Conservation (phyloP, 202 grass and related monocot species). For the Panicum hallii region DNA sequence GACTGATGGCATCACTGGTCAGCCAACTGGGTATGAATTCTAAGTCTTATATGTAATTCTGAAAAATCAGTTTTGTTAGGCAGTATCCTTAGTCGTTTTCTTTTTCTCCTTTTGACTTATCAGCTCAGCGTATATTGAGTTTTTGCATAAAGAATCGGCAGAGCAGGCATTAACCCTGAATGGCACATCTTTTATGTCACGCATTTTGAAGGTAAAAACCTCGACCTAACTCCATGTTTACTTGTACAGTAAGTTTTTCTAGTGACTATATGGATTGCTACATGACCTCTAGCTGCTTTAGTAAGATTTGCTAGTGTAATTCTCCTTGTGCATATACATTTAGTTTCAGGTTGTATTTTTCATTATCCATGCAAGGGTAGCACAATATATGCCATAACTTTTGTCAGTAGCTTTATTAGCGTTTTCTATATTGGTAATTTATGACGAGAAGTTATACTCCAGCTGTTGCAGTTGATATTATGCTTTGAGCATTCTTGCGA, state of each 20-base stretch:
- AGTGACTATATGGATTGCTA: constrained; percentile 24
- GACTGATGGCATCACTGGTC: constrained; percentile 75
- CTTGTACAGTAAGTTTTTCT: neutral
- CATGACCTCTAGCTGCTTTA: constrained; percentile 1
- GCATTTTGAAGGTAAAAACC: constrained; percentile 84
- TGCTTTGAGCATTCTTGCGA: neutral
- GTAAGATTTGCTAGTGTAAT: neutral
- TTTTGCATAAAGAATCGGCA: constrained; percentile 86
- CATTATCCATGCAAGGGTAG: neutral
- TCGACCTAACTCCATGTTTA: constrained; percentile 9
- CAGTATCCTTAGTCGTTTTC: constrained; percentile 5
- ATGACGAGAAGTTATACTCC: neutral
- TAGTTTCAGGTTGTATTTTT: constrained; percentile 18
- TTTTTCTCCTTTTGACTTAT: constrained; percentile 1
- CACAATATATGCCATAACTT: constrained; percentile 12
- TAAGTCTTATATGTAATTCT: neutral
- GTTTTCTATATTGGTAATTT: constrained; percentile 21
- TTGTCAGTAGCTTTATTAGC: constrained; percentile 29
- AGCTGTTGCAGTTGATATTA: constrained; percentile 3
- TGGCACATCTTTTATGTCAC: constrained; percentile 94
- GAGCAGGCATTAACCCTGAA: constrained; percentile 82
- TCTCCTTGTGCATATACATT: neutral
- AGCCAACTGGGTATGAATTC: constrained; percentile 81
- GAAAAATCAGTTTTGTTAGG: constrained; percentile 31
- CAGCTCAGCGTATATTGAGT: constrained; percentile 91